Base-by-base conservation (phyloP, 2,329 filamentous ascomycete genomes). In the Ambrosiella cleistominuta region DNA sequence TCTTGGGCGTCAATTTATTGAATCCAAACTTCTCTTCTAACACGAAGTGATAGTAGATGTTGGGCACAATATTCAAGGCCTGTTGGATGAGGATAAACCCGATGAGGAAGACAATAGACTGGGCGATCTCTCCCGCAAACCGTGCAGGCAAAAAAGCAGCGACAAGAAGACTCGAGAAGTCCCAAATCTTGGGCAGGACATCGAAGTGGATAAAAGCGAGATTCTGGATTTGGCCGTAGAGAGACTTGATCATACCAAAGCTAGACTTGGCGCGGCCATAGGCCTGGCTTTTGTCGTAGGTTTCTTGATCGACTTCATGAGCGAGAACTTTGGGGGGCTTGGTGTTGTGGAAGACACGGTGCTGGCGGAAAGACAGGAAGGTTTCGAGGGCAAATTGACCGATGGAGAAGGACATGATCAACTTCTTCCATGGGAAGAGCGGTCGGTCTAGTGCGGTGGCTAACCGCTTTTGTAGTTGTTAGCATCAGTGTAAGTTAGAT, bases 11-110 rank as follows among this genome's bases (percentile, higher is more conserved):
- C 76, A 95, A 89, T 75, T 98, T 98, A 73, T 98, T 98, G 80
- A 98, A 98, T 54, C 93, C 93, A 66, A 95, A 98, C 68, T 88
- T 86, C 72, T 96, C 90, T 71, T 98, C 93, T 58, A 98, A 76
- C 53, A 97, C 87, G 67, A 98, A 98, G 11, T 88, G 93, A 72
- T 90, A 83, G 75, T 97, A 98, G 70, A 96, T 82, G 58, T 82
- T 86, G 61, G 83, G 79, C 2, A 93, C 93, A 57, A 97, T 74
- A 59, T 83, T 85, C 62, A 95, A 72, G 58, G 86, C 63, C 66
- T 91, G 88, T 64, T 89, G 85, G 65, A 94, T 79, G 66, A 95
- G 70, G 65, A 88, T 85, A 70, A 95, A 95, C 59, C 81, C 76
- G 67, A 97, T 84, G 70, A 96, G 81, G 74, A 97, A 98, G 68